These are phyloP conservation scores for Pseudogymnoascus sp. DNA, from an alignment of 2,329 filamentous ascomycete genomes.

Conservation along the genomic window DNA sequence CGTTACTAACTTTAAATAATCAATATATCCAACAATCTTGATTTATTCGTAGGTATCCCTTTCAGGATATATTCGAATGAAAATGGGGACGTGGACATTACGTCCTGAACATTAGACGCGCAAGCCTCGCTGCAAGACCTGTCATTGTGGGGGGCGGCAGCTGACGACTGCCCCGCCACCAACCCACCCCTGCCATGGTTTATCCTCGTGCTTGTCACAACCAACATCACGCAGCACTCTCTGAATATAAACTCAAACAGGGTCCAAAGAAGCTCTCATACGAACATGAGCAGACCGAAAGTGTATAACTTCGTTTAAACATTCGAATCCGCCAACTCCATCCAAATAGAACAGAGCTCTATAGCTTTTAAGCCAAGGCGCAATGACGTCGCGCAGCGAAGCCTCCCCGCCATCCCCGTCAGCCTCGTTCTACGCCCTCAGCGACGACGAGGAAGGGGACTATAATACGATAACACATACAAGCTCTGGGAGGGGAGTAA, in stretches of 20 bases:
- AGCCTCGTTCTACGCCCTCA: conserved; percentile 89
- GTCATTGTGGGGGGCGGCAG: conserved; percentile 8
- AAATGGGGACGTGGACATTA: conserved; percentile 3
- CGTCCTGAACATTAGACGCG: background rate
- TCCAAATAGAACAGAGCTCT: background rate
- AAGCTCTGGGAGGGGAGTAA: conserved; percentile 72
- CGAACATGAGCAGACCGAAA: background rate
- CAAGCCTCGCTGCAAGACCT: background rate
- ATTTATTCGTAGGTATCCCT: background rate
- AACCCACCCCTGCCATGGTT: conserved; percentile 4
- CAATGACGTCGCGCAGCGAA: conserved; percentile 25
- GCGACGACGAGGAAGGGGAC: conserved; percentile 89
- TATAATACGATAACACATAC: conserved; percentile 89
- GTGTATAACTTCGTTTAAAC: background rate
- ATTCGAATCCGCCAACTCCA: background rate
- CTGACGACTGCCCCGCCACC: conserved; percentile 10
- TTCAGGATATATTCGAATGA: background rate
- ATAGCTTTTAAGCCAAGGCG: conserved; percentile 4
- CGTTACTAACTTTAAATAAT: background rate
- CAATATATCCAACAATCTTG: background rate
- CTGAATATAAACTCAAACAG: background rate
- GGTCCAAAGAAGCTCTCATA: background rate
- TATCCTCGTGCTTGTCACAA: conserved; percentile 2
- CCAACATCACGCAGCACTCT: conserved; percentile 1
- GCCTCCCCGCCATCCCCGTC: conserved; percentile 55